These are phyloP conservation scores for Xylaria castorea DNA, from an alignment of 495 filamentous ascomycete genomes.

Conservation along the genomic window DNA sequence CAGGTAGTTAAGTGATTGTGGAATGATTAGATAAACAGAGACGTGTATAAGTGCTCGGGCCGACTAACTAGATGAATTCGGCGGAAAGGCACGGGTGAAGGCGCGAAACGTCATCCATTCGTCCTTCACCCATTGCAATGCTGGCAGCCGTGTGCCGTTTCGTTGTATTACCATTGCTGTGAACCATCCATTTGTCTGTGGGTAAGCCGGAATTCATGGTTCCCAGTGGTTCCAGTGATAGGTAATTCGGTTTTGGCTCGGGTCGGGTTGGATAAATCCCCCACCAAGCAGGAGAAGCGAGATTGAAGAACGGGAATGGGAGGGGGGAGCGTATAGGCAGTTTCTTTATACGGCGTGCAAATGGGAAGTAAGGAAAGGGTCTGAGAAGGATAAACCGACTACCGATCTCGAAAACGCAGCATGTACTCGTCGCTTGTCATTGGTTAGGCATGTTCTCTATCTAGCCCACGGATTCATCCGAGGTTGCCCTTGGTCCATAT, in stretches of 20 bases:
- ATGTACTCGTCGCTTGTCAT: not conserved
- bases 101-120: not conserved
- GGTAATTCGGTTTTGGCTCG: not conserved
- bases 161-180: not conserved
- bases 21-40: not conserved
- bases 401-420: not conserved
- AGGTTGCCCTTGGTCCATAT: not conserved
- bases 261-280: conserved; percentile 13
- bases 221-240: not conserved
- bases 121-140: not conserved
- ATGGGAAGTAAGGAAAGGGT: not conserved
- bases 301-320: not conserved
- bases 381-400: not conserved
- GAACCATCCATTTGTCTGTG: not conserved
- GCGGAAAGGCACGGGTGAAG: not conserved
- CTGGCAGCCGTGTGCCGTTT: conserved; percentile 1
- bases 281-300: not conserved
- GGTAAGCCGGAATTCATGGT: not conserved
- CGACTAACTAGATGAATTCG: not conserved
- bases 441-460: not conserved
- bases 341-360: not conserved
- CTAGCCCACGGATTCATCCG: not conserved
- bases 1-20: not conserved
- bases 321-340: not conserved
- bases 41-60: not conserved